Conservation (phyloP, 306 rosid genomes). For the Hippophae gyantsensis region DNA sequence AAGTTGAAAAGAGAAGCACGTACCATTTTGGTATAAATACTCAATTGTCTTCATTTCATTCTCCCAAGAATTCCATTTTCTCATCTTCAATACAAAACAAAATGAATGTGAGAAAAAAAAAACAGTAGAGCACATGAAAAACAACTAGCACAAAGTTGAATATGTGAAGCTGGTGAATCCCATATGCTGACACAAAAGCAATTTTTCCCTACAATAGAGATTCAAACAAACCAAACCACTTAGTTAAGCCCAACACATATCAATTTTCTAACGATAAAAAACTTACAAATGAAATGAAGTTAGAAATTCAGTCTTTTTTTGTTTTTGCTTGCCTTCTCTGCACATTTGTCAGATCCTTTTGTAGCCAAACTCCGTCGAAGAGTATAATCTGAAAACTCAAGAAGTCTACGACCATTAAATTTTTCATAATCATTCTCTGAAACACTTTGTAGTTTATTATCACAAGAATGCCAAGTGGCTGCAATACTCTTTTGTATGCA, state of each 20-base stretch:
- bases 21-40: slow-evolving; percentile 38
- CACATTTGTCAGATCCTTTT: slow-evolving; percentile 33
- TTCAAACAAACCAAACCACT: slow-evolving; percentile 8
- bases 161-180: slow-evolving; percentile 77
- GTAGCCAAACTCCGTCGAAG: slow-evolving; percentile 27
- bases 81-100: slow-evolving; percentile 49
- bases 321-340: slow-evolving; percentile 15
- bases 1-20: background rate
- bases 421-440: background rate
- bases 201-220: slow-evolving; percentile 37
- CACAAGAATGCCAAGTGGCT: slow-evolving; percentile 55
- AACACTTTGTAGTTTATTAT: background rate
- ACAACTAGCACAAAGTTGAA: slow-evolving; percentile 67
- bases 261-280: background rate
- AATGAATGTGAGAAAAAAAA: too few species aligned
- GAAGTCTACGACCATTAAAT: slow-evolving; percentile 17
- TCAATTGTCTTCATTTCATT: slow-evolving; percentile 50
- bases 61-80: slow-evolving; percentile 71
- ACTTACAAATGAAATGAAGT: too few species aligned
- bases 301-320: background rate
- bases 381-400: slow-evolving; percentile 15
- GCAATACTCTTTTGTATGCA: slow-evolving; percentile 38
- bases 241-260: background rate
- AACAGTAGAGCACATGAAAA: slow-evolving; percentile 60
- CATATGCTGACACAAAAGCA: slow-evolving; percentile 75